Evolutionary conservation across 108 stramenopile genomes (phyloP).

Genomic region (Fragilariopsis cylindrus): DNA sequence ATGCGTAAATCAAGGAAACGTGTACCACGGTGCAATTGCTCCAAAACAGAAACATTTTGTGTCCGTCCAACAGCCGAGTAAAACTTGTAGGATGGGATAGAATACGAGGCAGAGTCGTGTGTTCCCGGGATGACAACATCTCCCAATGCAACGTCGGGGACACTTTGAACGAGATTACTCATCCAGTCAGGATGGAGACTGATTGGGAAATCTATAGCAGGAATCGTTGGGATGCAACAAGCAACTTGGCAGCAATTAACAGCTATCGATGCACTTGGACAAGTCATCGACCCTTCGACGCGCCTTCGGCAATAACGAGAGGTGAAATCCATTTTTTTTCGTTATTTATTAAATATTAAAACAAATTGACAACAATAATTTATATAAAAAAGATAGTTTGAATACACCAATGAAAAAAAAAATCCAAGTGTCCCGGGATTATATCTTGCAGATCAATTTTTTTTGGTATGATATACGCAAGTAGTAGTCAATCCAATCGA

Average conservation of each 20-base stretch:
- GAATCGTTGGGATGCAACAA: constrained; percentile 46
- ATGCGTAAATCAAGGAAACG: constrained; percentile 64
- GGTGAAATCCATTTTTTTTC: constrained; percentile 33
- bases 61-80: constrained; percentile 59
- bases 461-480: no score
- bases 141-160: constrained; percentile 42
- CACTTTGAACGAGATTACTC: constrained; percentile 41
- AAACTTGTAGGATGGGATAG: constrained; percentile 47
- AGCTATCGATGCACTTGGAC: constrained; percentile 52
- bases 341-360: no score
- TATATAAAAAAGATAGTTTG: no score
- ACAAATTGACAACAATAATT: no score
- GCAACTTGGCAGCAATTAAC: constrained; percentile 72
- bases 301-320: constrained; percentile 44
- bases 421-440: no score
- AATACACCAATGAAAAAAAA: no score
- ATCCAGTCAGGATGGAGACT: constrained; percentile 62
- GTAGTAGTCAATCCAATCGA: no score
- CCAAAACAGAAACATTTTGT: constrained; percentile 59
- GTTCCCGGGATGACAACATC: constrained; percentile 61
- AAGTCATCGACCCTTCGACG: constrained; percentile 32
- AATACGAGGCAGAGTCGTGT: constrained; percentile 64
- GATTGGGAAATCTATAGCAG: constrained; percentile 33
- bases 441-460: no score
- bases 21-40: constrained; percentile 59